These are phyloP conservation scores for Echinosophora koreensis DNA, from an alignment of 306 rosid species.

Conservation along the genomic window DNA sequence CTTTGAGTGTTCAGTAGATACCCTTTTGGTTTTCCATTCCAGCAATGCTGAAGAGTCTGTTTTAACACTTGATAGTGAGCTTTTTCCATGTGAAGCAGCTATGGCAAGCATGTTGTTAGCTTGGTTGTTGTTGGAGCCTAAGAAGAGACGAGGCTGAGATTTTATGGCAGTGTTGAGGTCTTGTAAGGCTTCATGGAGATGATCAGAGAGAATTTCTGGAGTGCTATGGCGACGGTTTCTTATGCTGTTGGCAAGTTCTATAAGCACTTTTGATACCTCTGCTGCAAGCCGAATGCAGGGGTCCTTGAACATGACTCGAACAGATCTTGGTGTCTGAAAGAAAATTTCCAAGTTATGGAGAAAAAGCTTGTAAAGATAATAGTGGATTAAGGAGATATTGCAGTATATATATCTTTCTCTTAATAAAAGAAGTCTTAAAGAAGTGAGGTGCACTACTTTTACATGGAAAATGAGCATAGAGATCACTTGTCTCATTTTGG, in stretches of 20 bases:
- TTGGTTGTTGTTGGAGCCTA: conserved; percentile 66
- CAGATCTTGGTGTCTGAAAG: conserved; percentile 70
- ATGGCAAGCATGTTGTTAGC: conserved; percentile 65
- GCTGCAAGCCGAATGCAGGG: conserved; percentile 71
- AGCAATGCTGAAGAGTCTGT: conserved; percentile 68
- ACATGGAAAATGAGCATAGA: too few relatives aligned
- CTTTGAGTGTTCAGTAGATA: conserved; percentile 34
- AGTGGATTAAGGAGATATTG: background rate
- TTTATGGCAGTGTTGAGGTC: conserved; percentile 80
- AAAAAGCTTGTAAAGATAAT: background rate
- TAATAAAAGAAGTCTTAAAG: background rate
- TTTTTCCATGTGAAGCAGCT: conserved; percentile 53
- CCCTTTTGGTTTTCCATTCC: conserved; percentile 64
- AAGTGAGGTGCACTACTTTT: too few relatives aligned
- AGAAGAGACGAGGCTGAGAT: conserved; percentile 87
- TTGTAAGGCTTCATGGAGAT: conserved; percentile 79
- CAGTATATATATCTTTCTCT: background rate
- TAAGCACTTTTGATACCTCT: conserved; percentile 78
- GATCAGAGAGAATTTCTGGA: conserved; percentile 79
- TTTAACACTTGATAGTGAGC: conserved; percentile 65
- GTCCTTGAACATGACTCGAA: conserved; percentile 77
- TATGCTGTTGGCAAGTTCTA: conserved; percentile 76
- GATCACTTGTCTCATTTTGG: too few relatives aligned
- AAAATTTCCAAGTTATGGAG: background rate
- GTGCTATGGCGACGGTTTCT: conserved; percentile 76